Conservation (phyloP, 768 basidiomycete genomes). For the Collybia sordida region DNA sequence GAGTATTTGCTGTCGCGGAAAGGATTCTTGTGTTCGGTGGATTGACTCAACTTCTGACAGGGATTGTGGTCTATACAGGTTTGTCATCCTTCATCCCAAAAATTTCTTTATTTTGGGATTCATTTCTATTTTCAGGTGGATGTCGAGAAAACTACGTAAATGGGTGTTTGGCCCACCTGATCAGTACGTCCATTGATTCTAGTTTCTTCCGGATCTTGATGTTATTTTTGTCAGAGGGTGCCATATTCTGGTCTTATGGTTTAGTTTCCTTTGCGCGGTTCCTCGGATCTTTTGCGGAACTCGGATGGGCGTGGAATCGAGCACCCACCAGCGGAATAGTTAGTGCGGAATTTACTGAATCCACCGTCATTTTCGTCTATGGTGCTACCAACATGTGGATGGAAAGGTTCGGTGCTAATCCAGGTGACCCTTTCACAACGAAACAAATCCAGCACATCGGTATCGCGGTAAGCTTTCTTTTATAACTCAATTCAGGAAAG, state of each 20-base stretch:
- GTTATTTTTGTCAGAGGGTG: conserved; percentile 59
- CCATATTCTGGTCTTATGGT: conserved; percentile 92
- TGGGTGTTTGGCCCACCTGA: conserved; percentile 85
- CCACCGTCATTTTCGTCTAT: conserved; percentile 80
- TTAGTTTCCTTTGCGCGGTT: conserved; percentile 91
- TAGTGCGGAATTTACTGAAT: conserved; percentile 79
- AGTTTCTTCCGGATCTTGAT: conserved; percentile 1
- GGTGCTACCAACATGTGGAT: conserved; percentile 95
- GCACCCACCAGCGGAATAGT: conserved; percentile 48
- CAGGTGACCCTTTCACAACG: conserved; percentile 83
- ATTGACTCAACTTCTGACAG: conserved; percentile 62
- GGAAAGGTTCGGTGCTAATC: conserved; percentile 86
- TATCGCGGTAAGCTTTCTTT: conserved; percentile 64
- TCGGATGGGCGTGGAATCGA: conserved; percentile 96
- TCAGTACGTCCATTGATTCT: conserved; percentile 56
- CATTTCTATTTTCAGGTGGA: conserved; percentile 57
- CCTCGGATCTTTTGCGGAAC: conserved; percentile 80
- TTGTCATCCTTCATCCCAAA: conserved; percentile 7
- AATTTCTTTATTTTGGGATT: conserved; percentile 7
- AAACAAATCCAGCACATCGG: conserved; percentile 94
- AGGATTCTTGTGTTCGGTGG: conserved; percentile 70
- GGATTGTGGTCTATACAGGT: conserved; percentile 81
- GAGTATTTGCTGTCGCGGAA: conserved; percentile 55
- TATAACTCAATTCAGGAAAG: neutral
- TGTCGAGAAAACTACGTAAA: conserved; percentile 80